Evolutionary conservation across 371 early-diverging fungal species (phyloP), one percentile per base, ranked within the genome.

Genomic region (Smittium mucronatum): DNA sequence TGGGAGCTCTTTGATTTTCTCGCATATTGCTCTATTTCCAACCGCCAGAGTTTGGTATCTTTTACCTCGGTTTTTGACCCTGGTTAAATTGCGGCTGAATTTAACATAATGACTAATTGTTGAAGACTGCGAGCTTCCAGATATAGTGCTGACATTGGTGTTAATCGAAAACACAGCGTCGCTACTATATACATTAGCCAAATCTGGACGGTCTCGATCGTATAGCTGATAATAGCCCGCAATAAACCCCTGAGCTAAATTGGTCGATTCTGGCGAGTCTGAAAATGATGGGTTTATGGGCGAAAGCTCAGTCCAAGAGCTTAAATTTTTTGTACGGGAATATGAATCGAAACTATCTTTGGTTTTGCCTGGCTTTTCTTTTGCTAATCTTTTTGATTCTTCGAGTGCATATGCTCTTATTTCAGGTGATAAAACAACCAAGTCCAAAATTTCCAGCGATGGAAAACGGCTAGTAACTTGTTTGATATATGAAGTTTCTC

Each of bases 401-500:
- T 70, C 1, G 73, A 71, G 57, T 69, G 71, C 71, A 71, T 71
- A 15, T 63, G 26, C 32, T 63, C n/a, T 63, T 11, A 63, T 63
- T 11, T 63, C 63, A n/a, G 63, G 11, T 26, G 29, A 8, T 11
- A 63, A 8, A 16, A 32, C 63, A 16, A 63, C 5, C 26, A n/a
- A 32, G 58, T 77, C 77, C n/a, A 77, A 76, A 72, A 78, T 73
- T 66, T 70, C 72, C 60, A 77, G 64, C 0, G 77, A 77, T 17
- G 77, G 77, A 57, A 77, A 77, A 36, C 77, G 76, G 70, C 70
- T 68, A 36, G 73, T 74, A 16, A 77, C 70, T 69, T 78, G 70
- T 57, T 72, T 69, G 11, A 77, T 68, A 31, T 77, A 77, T 64
- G 34, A 70, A 16, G 67, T 65, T 11, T 72, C 78, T 35, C 77